A percentile compares a stretch with the other conserved stretches of the same genome.
These are phyloP conservation scores for Blastobotrys capitulatus DNA, from an alignment of 1,139 yeast species.

Conservation along the genomic window DNA sequence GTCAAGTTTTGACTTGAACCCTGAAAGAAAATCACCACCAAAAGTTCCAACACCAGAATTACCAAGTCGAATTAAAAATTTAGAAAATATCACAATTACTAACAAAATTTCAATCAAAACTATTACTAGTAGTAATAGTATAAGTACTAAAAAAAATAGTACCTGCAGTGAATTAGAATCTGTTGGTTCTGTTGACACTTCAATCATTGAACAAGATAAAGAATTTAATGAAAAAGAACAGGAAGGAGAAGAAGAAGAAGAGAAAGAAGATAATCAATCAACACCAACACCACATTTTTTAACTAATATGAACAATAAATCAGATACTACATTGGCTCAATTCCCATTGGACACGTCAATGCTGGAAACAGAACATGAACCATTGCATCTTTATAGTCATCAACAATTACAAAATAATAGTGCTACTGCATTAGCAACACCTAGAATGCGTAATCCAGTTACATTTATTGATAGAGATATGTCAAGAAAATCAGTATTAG, in stretches of 20 bases:
- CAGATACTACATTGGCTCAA: background rate
- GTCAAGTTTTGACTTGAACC: conserved; percentile 2
- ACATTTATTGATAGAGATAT: conserved; percentile 2
- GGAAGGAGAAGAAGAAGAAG: conserved; percentile 2
- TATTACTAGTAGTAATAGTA: no score
- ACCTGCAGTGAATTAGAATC: background rate
- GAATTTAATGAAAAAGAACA: conserved; percentile 1
- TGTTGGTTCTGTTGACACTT: conserved; percentile 5
- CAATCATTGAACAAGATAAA: conserved; percentile 3
- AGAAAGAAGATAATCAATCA: background rate
- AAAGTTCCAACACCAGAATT: conserved; percentile 1
- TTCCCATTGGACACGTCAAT: conserved; percentile 5
- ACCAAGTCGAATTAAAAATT: background rate
- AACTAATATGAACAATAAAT: background rate
- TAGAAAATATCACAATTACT: no score
- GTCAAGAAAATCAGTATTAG: conserved; percentile 18
- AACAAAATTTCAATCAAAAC: background rate
- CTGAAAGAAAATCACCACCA: background rate
- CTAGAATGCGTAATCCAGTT: conserved; percentile 1
- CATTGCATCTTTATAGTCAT: background rate
- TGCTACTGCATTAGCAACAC: background rate
- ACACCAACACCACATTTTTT: background rate
- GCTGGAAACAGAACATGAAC: conserved; percentile 2
- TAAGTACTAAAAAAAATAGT: no score
- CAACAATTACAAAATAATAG: background rate